Conservation (phyloP, 306 rosid genomes). For the Vigna mungo region DNA sequence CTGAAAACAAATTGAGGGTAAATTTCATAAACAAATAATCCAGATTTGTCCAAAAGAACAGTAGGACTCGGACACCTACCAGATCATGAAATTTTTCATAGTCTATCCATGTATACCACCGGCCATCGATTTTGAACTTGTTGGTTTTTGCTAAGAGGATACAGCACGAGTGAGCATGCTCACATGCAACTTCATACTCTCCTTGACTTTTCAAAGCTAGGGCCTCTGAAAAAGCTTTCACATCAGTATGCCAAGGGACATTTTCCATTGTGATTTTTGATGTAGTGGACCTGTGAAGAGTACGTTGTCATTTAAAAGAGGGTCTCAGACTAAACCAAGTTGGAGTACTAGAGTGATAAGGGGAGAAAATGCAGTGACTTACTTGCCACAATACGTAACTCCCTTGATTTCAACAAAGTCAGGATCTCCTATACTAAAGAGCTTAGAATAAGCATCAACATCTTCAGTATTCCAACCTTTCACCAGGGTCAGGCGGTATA, state of each 20-base stretch:
- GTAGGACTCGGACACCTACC: conserved; percentile 53
- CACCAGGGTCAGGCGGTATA: conserved; percentile 91
- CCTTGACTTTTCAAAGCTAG: conserved; percentile 80
- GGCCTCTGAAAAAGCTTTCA: conserved; percentile 87
- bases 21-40: conserved; percentile 15
- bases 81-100: conserved; percentile 90
- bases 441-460: conserved; percentile 82
- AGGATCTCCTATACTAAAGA: conserved; percentile 83
- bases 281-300: conserved; percentile 73
- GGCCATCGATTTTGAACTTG: conserved; percentile 88
- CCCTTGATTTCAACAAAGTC: conserved; percentile 98
- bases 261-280: conserved; percentile 98
- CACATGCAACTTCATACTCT: conserved; percentile 93
- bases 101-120: conserved; percentile 97
- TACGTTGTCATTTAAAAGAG: conserved; percentile 44
- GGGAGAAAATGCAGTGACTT: conserved; percentile 46
- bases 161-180: conserved; percentile 95
- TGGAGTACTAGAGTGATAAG: background rate
- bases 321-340: conserved; percentile 14
- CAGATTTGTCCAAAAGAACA: conserved; percentile 34
- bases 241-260: conserved; percentile 99
- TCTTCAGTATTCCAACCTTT: conserved; percentile 98
- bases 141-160: conserved; percentile 86
- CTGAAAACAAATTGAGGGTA: conserved; percentile 57
- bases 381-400: conserved; percentile 98